Evolutionary conservation across 306 rosid genomes (phyloP).

Genomic region (Gastrolobium bilobum): DNA sequence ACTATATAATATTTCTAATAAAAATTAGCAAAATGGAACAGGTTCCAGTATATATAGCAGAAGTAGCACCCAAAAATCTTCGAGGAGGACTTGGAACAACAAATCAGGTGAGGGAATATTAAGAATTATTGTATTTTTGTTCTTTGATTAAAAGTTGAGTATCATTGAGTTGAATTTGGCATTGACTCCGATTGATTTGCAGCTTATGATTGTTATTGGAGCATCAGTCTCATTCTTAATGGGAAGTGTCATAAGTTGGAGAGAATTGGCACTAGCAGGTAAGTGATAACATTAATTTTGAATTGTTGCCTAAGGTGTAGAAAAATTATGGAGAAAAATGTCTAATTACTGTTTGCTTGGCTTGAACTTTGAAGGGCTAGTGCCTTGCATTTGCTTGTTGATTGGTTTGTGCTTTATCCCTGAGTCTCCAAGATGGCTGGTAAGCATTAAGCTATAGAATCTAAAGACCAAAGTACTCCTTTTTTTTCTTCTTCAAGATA

Average conservation of each 20-base stretch:
- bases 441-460: conserved; percentile 43
- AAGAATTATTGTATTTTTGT: not conserved
- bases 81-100: conserved; percentile 77
- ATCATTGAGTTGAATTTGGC: conserved; percentile 20
- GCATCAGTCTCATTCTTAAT: conserved; percentile 69
- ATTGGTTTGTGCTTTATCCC: conserved; percentile 79
- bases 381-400: conserved; percentile 73
- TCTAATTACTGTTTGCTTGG: conserved; percentile 39
- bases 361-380: conserved; percentile 64
- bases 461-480: conserved; percentile 12
- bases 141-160: not conserved
- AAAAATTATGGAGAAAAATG: conserved; percentile 1
- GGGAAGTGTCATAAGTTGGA: conserved; percentile 75
- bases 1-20: conserved; percentile 22
- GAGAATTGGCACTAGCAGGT: conserved; percentile 69
- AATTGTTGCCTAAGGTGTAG: not conserved
- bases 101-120: conserved; percentile 59
- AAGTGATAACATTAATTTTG: conserved; percentile 39
- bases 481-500: conserved; percentile 26
- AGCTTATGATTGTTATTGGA: conserved; percentile 79
- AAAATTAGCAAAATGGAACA: conserved; percentile 45
- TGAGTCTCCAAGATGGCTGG: conserved; percentile 98
- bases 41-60: conserved; percentile 86
- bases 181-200: conserved; percentile 32
- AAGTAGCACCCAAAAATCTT: conserved; percentile 79